Conservation (phyloP, 2,329 filamentous ascomycete species). For the Apiospora malaysiana region DNA sequence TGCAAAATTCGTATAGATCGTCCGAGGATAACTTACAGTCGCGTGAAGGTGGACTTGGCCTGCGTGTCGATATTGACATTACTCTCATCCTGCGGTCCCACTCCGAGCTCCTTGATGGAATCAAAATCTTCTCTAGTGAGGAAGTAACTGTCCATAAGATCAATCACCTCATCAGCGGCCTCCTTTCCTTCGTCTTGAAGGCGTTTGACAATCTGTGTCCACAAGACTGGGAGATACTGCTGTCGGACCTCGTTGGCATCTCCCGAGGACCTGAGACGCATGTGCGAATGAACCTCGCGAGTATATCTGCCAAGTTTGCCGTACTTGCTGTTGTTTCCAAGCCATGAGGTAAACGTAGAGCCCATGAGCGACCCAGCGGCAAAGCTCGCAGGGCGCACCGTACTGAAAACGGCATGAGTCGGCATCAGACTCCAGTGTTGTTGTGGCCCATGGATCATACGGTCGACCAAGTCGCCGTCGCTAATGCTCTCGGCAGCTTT, state of each 20-base stretch:
- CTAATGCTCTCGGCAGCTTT: conserved; percentile 94
- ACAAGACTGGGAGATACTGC: conserved; percentile 89
- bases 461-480: conserved; percentile 92
- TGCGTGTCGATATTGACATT: conserved; percentile 79
- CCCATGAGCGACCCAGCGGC: conserved; percentile 78
- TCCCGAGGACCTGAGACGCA: conserved; percentile 88
- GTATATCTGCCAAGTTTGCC: conserved; percentile 79
- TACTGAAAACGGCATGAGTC: conserved; percentile 92
- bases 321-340: conserved; percentile 92
- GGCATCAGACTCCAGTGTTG: conserved; percentile 99
- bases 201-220: conserved; percentile 77
- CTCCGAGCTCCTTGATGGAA: conserved; percentile 85
- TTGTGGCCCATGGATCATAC: conserved; percentile 98
- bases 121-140: conserved; percentile 95
- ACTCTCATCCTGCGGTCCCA: conserved; percentile 82
- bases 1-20: conserved; percentile 13
- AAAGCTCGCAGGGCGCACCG: conserved; percentile 88
- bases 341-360: conserved; percentile 86
- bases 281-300: conserved; percentile 96
- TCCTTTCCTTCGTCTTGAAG: conserved; percentile 83
- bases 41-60: conserved; percentile 88
- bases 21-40: conserved; percentile 65
- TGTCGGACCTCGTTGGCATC: conserved; percentile 94
- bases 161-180: conserved; percentile 80
- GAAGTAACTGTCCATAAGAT: conserved; percentile 97